These are phyloP conservation scores for Lachnellula hyalina DNA, from an alignment of 2,329 filamentous ascomycete species.

Conservation along the genomic window DNA sequence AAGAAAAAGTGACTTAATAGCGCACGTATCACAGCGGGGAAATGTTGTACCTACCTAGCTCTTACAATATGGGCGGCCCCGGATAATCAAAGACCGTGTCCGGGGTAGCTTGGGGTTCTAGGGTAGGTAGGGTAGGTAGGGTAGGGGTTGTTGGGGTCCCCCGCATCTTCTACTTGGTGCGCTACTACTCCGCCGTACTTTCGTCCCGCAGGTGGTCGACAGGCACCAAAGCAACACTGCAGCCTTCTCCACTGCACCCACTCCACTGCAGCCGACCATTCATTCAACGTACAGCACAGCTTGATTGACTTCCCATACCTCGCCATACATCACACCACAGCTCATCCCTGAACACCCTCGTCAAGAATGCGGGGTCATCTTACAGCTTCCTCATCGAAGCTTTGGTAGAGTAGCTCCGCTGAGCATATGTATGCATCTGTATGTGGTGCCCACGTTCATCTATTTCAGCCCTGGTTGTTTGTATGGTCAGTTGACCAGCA, in stretches of 20 bases:
- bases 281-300: too few species aligned
- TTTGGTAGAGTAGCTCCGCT: constrained; percentile 3
- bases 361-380: constrained; percentile 7
- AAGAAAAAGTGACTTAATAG: constrained; percentile 1
- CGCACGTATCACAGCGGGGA: not conserved
- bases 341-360: not conserved
- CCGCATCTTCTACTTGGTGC: not conserved
- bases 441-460: not conserved
- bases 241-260: not conserved
- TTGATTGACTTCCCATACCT: too few species aligned
- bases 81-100: not conserved
- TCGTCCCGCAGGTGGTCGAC: not conserved
- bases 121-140: too few species aligned
- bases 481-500: constrained; percentile 10
- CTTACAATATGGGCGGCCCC: not conserved
- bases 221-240: not conserved
- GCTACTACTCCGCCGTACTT: too few species aligned
- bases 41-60: not conserved
- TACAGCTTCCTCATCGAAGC: constrained; percentile 6
- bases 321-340: too few species aligned
- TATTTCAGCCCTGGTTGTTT: not conserved
- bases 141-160: not conserved
- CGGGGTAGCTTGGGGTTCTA: not conserved
- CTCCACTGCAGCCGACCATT: not conserved
- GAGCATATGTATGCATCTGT: not conserved